Conservation (phyloP, 768 basidiomycete species). For the Royoungia palumana region DNA sequence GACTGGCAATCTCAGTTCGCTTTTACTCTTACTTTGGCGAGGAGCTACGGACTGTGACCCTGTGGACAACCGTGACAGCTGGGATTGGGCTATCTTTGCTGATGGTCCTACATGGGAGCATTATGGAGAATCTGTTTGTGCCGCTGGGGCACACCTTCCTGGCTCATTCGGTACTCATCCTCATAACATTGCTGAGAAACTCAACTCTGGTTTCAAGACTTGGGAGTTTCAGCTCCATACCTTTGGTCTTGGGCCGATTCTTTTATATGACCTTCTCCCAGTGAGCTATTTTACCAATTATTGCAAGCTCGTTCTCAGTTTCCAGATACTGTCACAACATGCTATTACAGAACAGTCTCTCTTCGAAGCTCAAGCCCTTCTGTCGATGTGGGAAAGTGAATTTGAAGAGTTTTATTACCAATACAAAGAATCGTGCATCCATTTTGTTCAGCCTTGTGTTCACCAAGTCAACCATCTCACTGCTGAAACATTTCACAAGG, state of each 20-base stretch:
- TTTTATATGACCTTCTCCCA: conserved; percentile 17
- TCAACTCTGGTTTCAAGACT: conserved; percentile 28
- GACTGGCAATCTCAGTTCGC: not conserved
- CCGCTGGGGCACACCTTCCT: conserved; percentile 9
- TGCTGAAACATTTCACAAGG: conserved; percentile 1
- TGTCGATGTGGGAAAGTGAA: conserved; percentile 25
- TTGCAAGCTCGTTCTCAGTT: conserved; percentile 21
- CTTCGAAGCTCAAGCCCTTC: conserved; percentile 6
- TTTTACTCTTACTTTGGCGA: not conserved
- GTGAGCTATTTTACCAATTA: conserved; percentile 13
- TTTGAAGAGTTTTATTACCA: conserved; percentile 32
- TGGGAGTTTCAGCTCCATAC: conserved; percentile 26
- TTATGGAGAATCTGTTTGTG: conserved; percentile 15
- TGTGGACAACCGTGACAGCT: conserved; percentile 1
- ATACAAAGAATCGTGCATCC: conserved; percentile 18
- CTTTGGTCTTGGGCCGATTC: conserved; percentile 15
- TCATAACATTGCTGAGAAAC: conserved; percentile 23
- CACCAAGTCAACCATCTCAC: conserved; percentile 29
- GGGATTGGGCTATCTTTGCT: conserved; percentile 33
- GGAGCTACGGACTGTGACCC: not conserved
- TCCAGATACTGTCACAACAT: conserved; percentile 22
- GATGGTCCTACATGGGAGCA: conserved; percentile 13
- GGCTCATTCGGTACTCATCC: conserved; percentile 22
- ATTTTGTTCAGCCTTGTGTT: conserved; percentile 29
- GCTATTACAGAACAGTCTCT: conserved; percentile 13